Conservation (phyloP, 108 stramenopile genomes). For the Thalassiosira profunda region DNA sequence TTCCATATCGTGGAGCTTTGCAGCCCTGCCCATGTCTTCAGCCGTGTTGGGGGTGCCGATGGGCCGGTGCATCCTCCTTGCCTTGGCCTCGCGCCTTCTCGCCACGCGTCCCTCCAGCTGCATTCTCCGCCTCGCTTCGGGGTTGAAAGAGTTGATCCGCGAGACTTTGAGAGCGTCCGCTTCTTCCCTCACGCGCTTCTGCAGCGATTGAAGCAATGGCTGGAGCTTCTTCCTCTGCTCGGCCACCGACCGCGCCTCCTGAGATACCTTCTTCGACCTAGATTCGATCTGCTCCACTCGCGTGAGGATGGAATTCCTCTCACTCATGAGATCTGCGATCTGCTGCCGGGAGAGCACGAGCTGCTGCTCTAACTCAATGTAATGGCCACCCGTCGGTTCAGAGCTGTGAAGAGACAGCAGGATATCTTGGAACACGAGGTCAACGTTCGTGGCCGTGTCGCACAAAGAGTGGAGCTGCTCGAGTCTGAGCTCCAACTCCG, state of each 20-base stretch:
- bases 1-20: constrained; percentile 9
- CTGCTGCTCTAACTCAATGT: constrained; percentile 47
- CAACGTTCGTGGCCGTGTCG: constrained; percentile 9
- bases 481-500: constrained; percentile 3
- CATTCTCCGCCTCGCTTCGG: neutral
- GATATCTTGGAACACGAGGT: constrained; percentile 19
- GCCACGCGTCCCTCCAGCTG: constrained; percentile 5
- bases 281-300: neutral
- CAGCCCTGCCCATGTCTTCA: neutral
- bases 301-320: neutral
- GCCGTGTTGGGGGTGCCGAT: neutral
- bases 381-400: constrained; percentile 19
- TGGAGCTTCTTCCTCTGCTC: neutral
- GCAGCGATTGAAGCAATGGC: constrained; percentile 1
- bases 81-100: constrained; percentile 4
- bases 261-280: neutral
- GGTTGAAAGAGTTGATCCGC: constrained; percentile 6
- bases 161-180: constrained; percentile 10
- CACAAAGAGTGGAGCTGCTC: constrained; percentile 14
- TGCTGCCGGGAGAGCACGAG: constrained; percentile 32
- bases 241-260: neutral
- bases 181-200: neutral
- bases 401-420: constrained; percentile 15
- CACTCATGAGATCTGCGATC: constrained; percentile 14
- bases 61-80: no score